Base-by-base conservation (phyloP, 2,329 filamentous ascomycete species). In the Pseudogymnoascus sp. region DNA sequence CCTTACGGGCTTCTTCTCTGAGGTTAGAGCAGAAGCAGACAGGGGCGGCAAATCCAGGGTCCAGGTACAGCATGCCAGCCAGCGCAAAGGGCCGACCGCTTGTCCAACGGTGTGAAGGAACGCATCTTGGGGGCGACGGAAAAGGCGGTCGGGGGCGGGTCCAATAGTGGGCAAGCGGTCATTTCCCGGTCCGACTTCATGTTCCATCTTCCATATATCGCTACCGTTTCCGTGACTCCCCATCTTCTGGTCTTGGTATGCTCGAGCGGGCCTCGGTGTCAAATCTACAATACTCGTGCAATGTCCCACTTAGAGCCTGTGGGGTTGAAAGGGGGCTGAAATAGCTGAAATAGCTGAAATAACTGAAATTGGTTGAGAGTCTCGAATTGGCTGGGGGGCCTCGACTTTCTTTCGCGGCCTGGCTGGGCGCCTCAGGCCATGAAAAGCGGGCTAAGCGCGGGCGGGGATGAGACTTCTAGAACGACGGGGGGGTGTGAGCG, bases 91-190 rank as follows among this genome's bases (percentile, higher is more conserved):
- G 29, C 50, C 26, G 29, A 33, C 50, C 29, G 17, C n/a, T 19
- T 33, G n/a, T 56, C 29, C 50, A 56, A 56, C 50, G 50, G 50
- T 56, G 50, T 56, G 50, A 56, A 56, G 50, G 50, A 56, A 56
- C 50, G 29, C 50, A 56, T 56, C 50, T 26, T 56, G 50, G 29
- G n/a, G 50, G 19, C 50, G 29, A 56, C 50, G 50, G 50, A 56
- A 56, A 56, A 33, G 50, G 29, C 50, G 50, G 50, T 56, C 29
- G 50, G 50, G 50, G 50, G 46, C 46, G 46, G 50, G 50, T 56
- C 50, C 50, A 56, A 56, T 56, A 56, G 29, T 56, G 50, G 50
- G 50, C 50, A 56, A 33, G 50, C 50, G 29, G 50, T 33, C 50
- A 56, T 56, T 56, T 56, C 29, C 50, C 29, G 50, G 50, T 56